phyloP scores from a whole-genome alignment of 2,329 filamentous ascomycete species.

The Dactylonectria estremocensis region DNA sequence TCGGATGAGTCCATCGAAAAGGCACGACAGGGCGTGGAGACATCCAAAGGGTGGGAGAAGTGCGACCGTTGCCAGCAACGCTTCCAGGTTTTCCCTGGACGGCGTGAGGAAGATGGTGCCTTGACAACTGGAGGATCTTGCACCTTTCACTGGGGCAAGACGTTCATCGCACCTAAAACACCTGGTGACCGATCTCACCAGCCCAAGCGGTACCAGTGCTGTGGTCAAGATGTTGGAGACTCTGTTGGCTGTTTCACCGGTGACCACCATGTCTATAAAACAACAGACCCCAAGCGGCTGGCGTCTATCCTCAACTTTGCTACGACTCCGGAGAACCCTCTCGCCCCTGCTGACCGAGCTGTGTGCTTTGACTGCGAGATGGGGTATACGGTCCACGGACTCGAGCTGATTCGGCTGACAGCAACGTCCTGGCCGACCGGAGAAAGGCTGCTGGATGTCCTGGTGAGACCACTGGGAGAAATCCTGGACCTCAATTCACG shows the following conservation, averaged over 20 bases:
- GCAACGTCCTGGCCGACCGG: slow-evolving; percentile 89
- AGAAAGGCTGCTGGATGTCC: slow-evolving; percentile 82
- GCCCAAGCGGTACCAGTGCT: slow-evolving; percentile 82
- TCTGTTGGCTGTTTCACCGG: slow-evolving; percentile 81
- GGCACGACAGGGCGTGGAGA: slow-evolving; percentile 75
- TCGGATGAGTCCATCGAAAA: slow-evolving; percentile 75
- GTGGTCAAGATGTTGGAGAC: slow-evolving; percentile 80
- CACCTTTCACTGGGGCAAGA: slow-evolving; percentile 84
- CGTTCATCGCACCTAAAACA: slow-evolving; percentile 71
- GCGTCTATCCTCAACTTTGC: slow-evolving; percentile 86
- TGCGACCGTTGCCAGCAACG: slow-evolving; percentile 90
- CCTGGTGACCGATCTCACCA: slow-evolving; percentile 70
- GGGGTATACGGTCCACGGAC: slow-evolving; percentile 90
- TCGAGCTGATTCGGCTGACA: slow-evolving; percentile 92
- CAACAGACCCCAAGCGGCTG: slow-evolving; percentile 81
- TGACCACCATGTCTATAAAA: slow-evolving; percentile 89
- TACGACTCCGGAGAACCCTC: slow-evolving; percentile 78
- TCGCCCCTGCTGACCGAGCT: slow-evolving; percentile 68
- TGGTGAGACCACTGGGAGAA: slow-evolving; percentile 87
- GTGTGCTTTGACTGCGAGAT: slow-evolving; percentile 98
- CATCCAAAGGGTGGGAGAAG: slow-evolving; percentile 84
- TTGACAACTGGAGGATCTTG: slow-evolving; percentile 85
- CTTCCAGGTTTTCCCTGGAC: slow-evolving; percentile 93
- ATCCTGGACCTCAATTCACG: slow-evolving; percentile 92
- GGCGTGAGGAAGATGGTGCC: slow-evolving; percentile 81